Base-by-base conservation (phyloP, 495 filamentous ascomycete species). In the Aspergillus biplanus region DNA sequence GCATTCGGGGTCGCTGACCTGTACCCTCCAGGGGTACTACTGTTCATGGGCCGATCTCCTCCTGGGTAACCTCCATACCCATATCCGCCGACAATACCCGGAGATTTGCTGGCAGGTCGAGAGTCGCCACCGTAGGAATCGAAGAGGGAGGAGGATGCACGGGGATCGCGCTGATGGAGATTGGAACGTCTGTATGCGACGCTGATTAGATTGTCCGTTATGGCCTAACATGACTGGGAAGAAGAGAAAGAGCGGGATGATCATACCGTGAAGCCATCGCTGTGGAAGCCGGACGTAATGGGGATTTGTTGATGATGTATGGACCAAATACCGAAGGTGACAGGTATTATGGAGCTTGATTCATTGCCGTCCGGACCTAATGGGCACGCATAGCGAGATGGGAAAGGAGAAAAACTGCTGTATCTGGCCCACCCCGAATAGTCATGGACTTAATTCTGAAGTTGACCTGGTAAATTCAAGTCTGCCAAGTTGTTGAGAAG, bases 91-190 rank as follows among this genome's bases (percentile, higher is more conserved):
- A 77, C 70, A 69, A 73, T 81, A 58, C 75, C 79, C 31, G 82
- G 83, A 21, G 86, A 85, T 66, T 74, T 80, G 53, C 79, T 82
- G 49, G 80, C 78, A 4, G 79, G 78, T 44, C 78, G 69, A 34
- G 78, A 80, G 66, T 86, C 84, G 70, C 89, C 88, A 69, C 83
- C 85, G 77, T 97, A 97, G 71, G 86, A 84, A 66, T 90, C 89
- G 83, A 98, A 97, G 71, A 98, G 90, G 65, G 91, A 87, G 67
- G 85, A 88, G 65, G 91, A 85, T 73, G 83, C 83, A 76, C 93
- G 92, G 59, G 92, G 88, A 77, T 96, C 92, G 69, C 92, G 92
- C 73, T 94, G 89, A 61, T 69, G 67, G 18, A 69, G 53, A 35
- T 65, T 65, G 8, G 66, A 68, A 35, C 84, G 75, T 2, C 21